phyloP scores from a whole-genome alignment of 1,139 yeast genomes.

The Diutina catenulata region DNA sequence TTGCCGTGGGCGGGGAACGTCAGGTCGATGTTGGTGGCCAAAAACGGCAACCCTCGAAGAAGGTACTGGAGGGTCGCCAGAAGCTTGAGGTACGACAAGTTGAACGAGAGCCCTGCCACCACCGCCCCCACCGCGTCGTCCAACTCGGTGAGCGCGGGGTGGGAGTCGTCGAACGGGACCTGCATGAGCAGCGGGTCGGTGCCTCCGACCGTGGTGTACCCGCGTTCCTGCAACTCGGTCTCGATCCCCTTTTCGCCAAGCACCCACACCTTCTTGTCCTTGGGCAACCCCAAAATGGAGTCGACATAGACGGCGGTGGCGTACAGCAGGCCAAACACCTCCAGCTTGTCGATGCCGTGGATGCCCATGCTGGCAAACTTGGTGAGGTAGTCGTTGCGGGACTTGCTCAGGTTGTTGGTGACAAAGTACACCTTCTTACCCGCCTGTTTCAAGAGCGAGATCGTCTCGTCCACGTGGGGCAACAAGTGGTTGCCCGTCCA shows the following conservation, averaged over 20 bases:
- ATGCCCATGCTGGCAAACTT: constrained; percentile 75
- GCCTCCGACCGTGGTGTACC: constrained; percentile 14
- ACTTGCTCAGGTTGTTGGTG: constrained; percentile 89
- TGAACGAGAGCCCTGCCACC: constrained; percentile 72
- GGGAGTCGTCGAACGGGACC: background rate
- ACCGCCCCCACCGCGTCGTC: constrained; percentile 80
- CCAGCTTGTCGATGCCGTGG: constrained; percentile 46
- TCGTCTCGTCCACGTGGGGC: constrained; percentile 29
- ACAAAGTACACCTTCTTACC: constrained; percentile 71
- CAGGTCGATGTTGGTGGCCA: constrained; percentile 94
- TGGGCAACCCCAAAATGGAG: constrained; percentile 59
- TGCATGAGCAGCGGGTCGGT: background rate
- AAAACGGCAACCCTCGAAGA: constrained; percentile 48
- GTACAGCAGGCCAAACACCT: constrained; percentile 84
- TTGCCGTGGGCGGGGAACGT: constrained; percentile 86
- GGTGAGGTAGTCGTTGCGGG: constrained; percentile 61
- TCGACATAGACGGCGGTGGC: constrained; percentile 83
- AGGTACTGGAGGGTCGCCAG: constrained; percentile 78
- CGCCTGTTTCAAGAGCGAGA: constrained; percentile 19
- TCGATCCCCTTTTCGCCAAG: constrained; percentile 37
- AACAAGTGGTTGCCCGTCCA: constrained; percentile 38
- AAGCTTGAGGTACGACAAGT: constrained; percentile 68
- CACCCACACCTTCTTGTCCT: constrained; percentile 45
- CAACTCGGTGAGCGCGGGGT: constrained; percentile 16
- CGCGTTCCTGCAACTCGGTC: constrained; percentile 9